phyloP scores from a whole-genome alignment of 2,329 filamentous ascomycete species.

The Microascus cirrosus region DNA sequence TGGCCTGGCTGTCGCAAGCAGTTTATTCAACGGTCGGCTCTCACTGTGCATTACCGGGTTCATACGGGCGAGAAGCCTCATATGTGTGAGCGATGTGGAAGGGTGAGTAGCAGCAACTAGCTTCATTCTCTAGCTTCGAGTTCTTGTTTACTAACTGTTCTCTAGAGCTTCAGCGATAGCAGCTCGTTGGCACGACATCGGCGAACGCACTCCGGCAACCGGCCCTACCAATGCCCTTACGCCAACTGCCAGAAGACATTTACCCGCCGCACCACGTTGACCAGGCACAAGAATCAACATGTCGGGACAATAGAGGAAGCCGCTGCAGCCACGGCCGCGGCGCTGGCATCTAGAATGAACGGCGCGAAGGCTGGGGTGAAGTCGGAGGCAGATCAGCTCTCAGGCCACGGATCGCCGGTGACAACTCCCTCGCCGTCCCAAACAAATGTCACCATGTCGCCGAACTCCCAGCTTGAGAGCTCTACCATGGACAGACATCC shows the following conservation, averaged over 20 bases:
- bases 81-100: conserved; percentile 92
- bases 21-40: conserved; percentile 90
- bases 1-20: conserved; percentile 82
- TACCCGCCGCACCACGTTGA: conserved; percentile 87
- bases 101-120: conserved; percentile 47
- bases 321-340: conserved; percentile 77
- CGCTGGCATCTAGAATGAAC: conserved; percentile 49
- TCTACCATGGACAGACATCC: conserved; percentile 53
- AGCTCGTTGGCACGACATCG: conserved; percentile 89
- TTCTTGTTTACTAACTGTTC: neutral
- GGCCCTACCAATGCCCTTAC: conserved; percentile 95
- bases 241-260: conserved; percentile 98
- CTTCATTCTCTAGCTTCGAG: conserved; percentile 8
- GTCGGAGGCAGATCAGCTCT: conserved; percentile 61
- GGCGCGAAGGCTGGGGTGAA: conserved; percentile 28
- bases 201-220: conserved; percentile 87
- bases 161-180: conserved; percentile 86
- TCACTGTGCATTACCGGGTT: conserved; percentile 90
- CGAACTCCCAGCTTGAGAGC: conserved; percentile 59
- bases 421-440: conserved; percentile 79
- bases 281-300: conserved; percentile 91
- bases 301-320: conserved; percentile 92
- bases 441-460: conserved; percentile 68
- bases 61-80: conserved; percentile 98
- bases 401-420: conserved; percentile 60